Base-by-base conservation (phyloP, 371 early-diverging fungal species). In the Syncephalastrum monosporum region DNA sequence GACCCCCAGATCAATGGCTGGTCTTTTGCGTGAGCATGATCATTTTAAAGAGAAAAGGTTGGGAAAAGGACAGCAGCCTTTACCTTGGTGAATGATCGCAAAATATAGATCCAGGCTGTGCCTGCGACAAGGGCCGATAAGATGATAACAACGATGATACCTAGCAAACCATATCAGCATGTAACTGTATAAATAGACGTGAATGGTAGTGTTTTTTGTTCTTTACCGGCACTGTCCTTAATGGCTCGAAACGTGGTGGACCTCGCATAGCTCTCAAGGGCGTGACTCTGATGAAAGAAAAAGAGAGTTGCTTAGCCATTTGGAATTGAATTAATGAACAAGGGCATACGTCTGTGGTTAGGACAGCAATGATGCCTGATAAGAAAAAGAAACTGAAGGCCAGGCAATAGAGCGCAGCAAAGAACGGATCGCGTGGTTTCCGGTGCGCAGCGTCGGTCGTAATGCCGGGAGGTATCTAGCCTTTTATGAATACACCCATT, bases 1-100 rank as follows among this genome's bases (percentile, higher is more conserved):
- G 86, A 84, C 5, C 74, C 72, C 83, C 85, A 85, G 3, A 89
- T 86, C 50, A 89, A 72, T 3, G 74, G 77, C 87, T 85, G 55
- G 29, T 33, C 8, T 12, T 12, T 33, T 33, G 12, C 2, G 38
- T 33, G 12, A 33, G 38, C 12, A 33, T 10, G 1, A 21, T 21
- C n/a, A 21, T 12, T 2, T 33, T 12, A 10, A 33, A 29, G 7
- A 29, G 29, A 29, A 3, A 29, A 6, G 2, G 21, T 2, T 21
- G 2, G 21, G n/a, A n/a, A n/a, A 21, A 21, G 21, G 2, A 29
- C 29, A 7, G 2, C 10, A 46, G 5, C 24, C 16, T 59, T 56
- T 77, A 84, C 84, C 61, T 77, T 75, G 53, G 84, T 75, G 66
- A 75, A 81, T 19, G 67, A 68, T 3, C 82, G 75, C 33, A 84